Evolutionary conservation across 2,329 filamentous ascomycete species (phyloP), one percentile per base, ranked within the genome.

Genomic region (Hymenoscyphus albidus): DNA sequence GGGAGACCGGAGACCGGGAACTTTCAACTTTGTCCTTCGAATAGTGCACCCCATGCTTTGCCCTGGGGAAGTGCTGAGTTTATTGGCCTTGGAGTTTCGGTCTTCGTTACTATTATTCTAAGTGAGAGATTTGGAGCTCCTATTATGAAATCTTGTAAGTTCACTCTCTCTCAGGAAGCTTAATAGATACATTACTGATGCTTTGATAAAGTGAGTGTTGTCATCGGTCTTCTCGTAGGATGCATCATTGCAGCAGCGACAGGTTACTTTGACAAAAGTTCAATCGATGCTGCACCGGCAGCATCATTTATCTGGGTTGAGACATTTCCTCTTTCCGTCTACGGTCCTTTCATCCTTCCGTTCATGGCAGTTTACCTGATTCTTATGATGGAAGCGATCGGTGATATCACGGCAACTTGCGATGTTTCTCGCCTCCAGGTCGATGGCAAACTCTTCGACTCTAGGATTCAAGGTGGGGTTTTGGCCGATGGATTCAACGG

Each of bases 81-180:
- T 70, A 85, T 95, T 5, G 91, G 88, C 63, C 83, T 95, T 1
- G 91, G 91, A 0, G 93, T 95, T 78, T 86, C 86, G 56, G 91
- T 93, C 42, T 94, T 94, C 73, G 70, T 89, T 56, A 90, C 88
- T 35, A 94, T 95, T 73, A 88, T 95, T 66, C 74, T 94, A 13
- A 91, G 89, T 74, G 91, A 95, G 76, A 85, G 90, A 12, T 93
- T 93, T 70, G 92, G 92, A 1, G 84, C 90, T 0, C 91, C 92
- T 0, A 89, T 95, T 69, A 93, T 95, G 89, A 93, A 93, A 74
- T 22, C 72, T 61, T 64, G 69, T 64, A 65, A 64, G 58, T 64
- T 65, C n/a, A 35, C 63, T 22, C n/a, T 65, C 22, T 12, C 22
- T 12, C 0, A 27, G 18, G 1, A 35, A 35, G 5, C 35, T 35